These are phyloP conservation scores for Panicum miliaceum DNA, from an alignment of 176 grass and related monocot species.

Conservation along the genomic window DNA sequence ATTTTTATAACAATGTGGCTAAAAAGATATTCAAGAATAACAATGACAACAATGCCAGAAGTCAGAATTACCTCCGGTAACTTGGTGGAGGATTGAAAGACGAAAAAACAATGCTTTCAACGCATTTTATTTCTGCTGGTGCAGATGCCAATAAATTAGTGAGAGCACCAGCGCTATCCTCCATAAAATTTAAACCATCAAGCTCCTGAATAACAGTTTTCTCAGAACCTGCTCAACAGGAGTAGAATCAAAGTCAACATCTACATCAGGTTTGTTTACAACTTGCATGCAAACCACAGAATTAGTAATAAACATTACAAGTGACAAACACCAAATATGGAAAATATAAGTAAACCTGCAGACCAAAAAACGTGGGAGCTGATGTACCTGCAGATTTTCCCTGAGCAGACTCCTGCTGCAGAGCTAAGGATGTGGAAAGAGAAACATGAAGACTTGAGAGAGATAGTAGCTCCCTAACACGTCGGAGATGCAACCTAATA, in stretches of 20 bases:
- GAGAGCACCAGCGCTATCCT: slow-evolving; percentile 61
- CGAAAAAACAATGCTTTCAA: slow-evolving; percentile 86
- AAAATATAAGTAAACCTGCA: slow-evolving; percentile 17
- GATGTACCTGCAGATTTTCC: slow-evolving; percentile 71
- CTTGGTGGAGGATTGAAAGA: slow-evolving; percentile 97
- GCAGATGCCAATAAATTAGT: slow-evolving; percentile 62
- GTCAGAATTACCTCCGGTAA: slow-evolving; percentile 74
- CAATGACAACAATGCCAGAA: not conserved
- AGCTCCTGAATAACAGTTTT: slow-evolving; percentile 76
- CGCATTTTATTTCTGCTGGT: slow-evolving; percentile 77
- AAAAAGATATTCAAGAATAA: not conserved
- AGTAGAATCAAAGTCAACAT: slow-evolving; percentile 23
- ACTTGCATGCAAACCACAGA: slow-evolving; percentile 1
- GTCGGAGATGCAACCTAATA: slow-evolving; percentile 86
- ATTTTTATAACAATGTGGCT: slow-evolving; percentile 6
- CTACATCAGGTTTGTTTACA: not conserved
- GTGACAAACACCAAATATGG: not conserved
- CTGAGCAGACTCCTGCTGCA: slow-evolving; percentile 84
- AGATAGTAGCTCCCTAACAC: slow-evolving; percentile 85
- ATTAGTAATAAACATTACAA: slow-evolving; percentile 21
- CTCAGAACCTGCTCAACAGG: slow-evolving; percentile 54
- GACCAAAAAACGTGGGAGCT: slow-evolving; percentile 11
- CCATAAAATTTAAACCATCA: slow-evolving; percentile 92
- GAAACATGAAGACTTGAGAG: slow-evolving; percentile 89
- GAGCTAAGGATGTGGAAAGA: slow-evolving; percentile 74